Base-by-base conservation (phyloP, 345 rosid genomes). In the Crucihimalaya himalaica region DNA sequence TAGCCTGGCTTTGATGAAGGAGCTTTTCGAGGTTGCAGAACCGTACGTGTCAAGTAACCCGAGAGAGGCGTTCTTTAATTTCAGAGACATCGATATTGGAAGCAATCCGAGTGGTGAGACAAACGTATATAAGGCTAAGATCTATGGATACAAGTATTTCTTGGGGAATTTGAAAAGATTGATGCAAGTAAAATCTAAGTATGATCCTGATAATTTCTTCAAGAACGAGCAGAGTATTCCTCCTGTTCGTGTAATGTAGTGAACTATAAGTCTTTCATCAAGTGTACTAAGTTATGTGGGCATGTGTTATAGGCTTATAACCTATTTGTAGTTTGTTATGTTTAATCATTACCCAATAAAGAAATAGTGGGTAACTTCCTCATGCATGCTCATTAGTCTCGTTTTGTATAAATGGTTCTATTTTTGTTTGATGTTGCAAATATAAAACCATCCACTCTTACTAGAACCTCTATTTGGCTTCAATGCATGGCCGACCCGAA, bases 1-100 rank as follows among this genome's bases (percentile, higher is more conserved):
- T 52, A 64, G 74, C 73, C 51, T 81, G 23, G 70, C 46, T 4
- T 42, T 65, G 79, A 77, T 75, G 7, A 81, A 82, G 35, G 54
- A 68, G 58, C 80, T 85, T 1, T 58, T 83, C 47, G 59, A 74
- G 2, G 78, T 15, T 19, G 80, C 72, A 79, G 74, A 85, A 14
- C 78, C 72, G 46, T 85, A 54, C 27, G 86, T 83, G 31, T 81
- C 86, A 6, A 78, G 75, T 65, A 73, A 80, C 13, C 87, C 85
- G 0, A 78, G 85, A 54, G 42, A 73, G 32, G 64, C 87, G 3
- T 83, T 60, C 23, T 62, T 80, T 14, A 80, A 76, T 25, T 75
- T 66, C 42, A 64, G 83, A 31, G 80, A 75, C 70, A 21, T 80
- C 15, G 83, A 75, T 45, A 47, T 71, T 37, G 80, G 82, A 10